Evolutionary conservation across 2,329 filamentous ascomycete genomes (phyloP).

Genomic region (Arachnomyces sp.): DNA sequence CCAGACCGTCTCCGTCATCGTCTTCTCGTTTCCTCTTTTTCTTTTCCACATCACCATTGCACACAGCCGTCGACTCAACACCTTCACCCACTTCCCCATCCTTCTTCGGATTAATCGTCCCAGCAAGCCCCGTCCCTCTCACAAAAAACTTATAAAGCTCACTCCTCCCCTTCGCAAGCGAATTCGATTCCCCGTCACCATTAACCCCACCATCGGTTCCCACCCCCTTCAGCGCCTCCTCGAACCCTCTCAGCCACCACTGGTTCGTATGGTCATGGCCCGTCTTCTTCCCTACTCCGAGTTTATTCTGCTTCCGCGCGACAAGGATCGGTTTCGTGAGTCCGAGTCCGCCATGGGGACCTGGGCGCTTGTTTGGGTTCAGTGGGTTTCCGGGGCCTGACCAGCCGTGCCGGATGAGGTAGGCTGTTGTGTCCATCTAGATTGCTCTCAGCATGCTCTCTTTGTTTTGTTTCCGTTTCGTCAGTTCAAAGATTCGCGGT

Average conservation of each 20-base stretch:
- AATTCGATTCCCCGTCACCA: slow-evolving; percentile 43
- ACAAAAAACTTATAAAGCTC: slow-evolving; percentile 79
- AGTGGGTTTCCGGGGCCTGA: slow-evolving; percentile 80
- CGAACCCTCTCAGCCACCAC: slow-evolving; percentile 96
- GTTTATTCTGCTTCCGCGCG: slow-evolving; percentile 70
- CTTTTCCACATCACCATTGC: slow-evolving; percentile 11
- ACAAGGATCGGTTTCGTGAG: slow-evolving; percentile 77
- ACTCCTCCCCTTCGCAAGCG: slow-evolving; percentile 38
- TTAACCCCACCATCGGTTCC: slow-evolving; percentile 55
- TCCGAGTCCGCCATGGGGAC: slow-evolving; percentile 58
- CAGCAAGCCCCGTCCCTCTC: slow-evolving; percentile 66
- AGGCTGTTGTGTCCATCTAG: slow-evolving; percentile 78
- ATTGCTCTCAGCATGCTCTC: neutral
- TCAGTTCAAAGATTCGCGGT: neutral
- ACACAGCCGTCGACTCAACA: slow-evolving; percentile 18
- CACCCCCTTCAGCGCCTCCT: slow-evolving; percentile 77
- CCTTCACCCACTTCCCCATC: slow-evolving; percentile 9
- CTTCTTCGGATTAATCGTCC: slow-evolving; percentile 46
- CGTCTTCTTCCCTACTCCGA: slow-evolving; percentile 73
- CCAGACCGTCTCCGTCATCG: too few relatives aligned
- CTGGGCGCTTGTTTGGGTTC: slow-evolving; percentile 52
- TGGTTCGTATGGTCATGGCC: slow-evolving; percentile 62
- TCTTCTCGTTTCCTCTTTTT: slow-evolving; percentile 8
- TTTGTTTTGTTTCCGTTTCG: neutral
- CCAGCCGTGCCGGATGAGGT: slow-evolving; percentile 84